These are phyloP conservation scores for Pugionium cornutum DNA, from an alignment of 345 rosid genomes.

Conservation along the genomic window DNA sequence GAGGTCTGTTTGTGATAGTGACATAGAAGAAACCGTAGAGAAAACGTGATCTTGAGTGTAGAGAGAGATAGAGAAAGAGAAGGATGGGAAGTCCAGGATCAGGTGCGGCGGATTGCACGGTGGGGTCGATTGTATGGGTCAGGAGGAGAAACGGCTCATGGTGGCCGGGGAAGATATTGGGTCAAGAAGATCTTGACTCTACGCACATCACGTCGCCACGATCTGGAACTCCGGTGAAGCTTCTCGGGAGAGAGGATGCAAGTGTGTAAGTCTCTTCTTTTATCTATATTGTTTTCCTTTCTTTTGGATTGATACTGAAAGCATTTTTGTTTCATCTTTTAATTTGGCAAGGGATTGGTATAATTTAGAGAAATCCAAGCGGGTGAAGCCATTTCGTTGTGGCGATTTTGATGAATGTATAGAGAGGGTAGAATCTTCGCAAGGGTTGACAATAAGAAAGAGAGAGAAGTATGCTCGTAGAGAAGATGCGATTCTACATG, in stretches of 20 bases:
- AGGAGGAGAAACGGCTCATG: conserved; percentile 97
- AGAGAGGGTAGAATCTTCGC: conserved; percentile 80
- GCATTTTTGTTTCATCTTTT: conserved; percentile 3
- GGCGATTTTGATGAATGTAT: conserved; percentile 98
- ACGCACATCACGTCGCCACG: conserved; percentile 81
- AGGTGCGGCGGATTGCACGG: conserved; percentile 51
- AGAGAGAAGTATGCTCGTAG: conserved; percentile 99
- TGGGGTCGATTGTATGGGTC: conserved; percentile 94
- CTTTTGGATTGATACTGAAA: conserved; percentile 15
- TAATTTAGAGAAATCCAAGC: conserved; percentile 96
- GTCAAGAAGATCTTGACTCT: conserved; percentile 75
- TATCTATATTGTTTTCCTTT: background rate
- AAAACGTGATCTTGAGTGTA: conserved; percentile 27
- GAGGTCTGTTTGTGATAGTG: conserved; percentile 26
- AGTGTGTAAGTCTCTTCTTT: conserved; percentile 76
- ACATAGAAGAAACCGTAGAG: conserved; percentile 17
- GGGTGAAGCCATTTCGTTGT: conserved; percentile 95
- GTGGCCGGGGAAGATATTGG: conserved; percentile 98
- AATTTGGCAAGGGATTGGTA: conserved; percentile 81
- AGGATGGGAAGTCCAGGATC: conserved; percentile 59
- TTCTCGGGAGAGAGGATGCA: conserved; percentile 98
- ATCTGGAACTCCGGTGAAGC: conserved; percentile 97
- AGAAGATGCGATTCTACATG: conserved; percentile 99
- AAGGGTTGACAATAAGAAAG: conserved; percentile 75
- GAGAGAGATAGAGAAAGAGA: conserved; percentile 25